Evolutionary conservation across 2,329 filamentous ascomycete species (phyloP).

Genomic region (Diaporthe capsici): DNA sequence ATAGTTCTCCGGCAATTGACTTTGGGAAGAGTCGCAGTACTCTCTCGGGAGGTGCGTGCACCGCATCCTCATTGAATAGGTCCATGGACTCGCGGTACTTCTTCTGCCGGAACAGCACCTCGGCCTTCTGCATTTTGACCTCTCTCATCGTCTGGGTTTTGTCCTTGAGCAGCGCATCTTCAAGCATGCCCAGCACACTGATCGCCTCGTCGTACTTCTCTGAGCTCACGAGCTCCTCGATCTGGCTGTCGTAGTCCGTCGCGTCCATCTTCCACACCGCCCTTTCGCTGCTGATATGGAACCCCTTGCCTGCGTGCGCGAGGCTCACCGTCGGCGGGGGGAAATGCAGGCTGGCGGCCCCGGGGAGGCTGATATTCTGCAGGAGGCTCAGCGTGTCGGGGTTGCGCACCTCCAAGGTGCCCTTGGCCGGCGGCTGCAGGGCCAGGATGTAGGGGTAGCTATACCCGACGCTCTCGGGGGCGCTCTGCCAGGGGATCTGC

Average conservation of each 20-base stretch:
- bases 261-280: constrained; percentile 97
- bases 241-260: constrained; percentile 90
- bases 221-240: constrained; percentile 82
- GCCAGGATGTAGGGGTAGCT: constrained; percentile 96
- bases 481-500: constrained; percentile 91
- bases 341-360: constrained; percentile 88
- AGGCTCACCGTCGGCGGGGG: constrained; percentile 93
- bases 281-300: constrained; percentile 91
- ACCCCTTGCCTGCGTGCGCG: constrained; percentile 96
- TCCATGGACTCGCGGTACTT: constrained; percentile 91
- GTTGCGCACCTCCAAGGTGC: constrained; percentile 90
- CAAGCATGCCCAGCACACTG: constrained; percentile 88
- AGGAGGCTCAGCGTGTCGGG: constrained; percentile 91
- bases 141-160: constrained; percentile 86
- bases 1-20: constrained; percentile 86
- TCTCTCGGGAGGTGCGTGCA: constrained; percentile 88
- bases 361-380: constrained; percentile 86
- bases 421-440: constrained; percentile 85
- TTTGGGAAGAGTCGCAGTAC: constrained; percentile 89
- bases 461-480: constrained; percentile 93
- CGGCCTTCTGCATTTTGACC: constrained; percentile 92
- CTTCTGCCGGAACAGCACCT: constrained; percentile 83
- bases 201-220: constrained; percentile 90
- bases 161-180: constrained; percentile 89
- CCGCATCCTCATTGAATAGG: constrained; percentile 85